Base-by-base conservation (phyloP, 106 monocot species). In the Hemerocallis citrina region DNA sequence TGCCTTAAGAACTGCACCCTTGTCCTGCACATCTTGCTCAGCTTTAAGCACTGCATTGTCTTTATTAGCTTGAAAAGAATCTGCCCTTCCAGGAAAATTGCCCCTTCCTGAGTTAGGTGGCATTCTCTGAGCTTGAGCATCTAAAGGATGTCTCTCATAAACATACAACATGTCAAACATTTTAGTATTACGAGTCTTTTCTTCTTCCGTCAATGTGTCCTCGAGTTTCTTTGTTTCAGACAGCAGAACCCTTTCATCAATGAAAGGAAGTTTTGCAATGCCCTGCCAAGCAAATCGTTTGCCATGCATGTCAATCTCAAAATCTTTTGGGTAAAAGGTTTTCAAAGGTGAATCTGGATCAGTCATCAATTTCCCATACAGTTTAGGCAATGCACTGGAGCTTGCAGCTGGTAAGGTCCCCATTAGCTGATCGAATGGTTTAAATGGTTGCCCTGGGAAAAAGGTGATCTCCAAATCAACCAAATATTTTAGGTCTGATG, bases 251-350 rank as follows among this genome's bases (percentile, higher is more conserved):
- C 71, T 66, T 57, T 96, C 95, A 70, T 87, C 86, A 66, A 96
- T 96, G 68, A 96, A 96, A 46, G 95, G 90, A 48, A 96, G 79
- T 81, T 96, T 96, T 30, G 75, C 95, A 76, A 96, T 62, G 64
- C 86, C 95, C 95, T 98, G 96, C 96, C 96, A 98, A 59, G 91
- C 81, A 73, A 91, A 98, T 13, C 78, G 78, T 62, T 98, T 98
- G 13, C 96, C 96, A 71, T 98, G 84, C 96, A 98, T 98, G 68
- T 98, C 91, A 50, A 98, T 72, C 42, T 74, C 76, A 80, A 98
- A 91, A 75, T 98, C 96, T 76, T 68, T 49, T 12, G 96, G 96
- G 63, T 98, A 98, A 63, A 98, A 91, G 9, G 71, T 52, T 34
- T 36, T 85, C 67, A 98, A 65, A 21, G 91, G 87, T 19, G 91